A percentile compares a stretch with the other conserved stretches of the same genome.
Conservation (phyloP, 176 grass and related monocot species). For the Leersia perrieri region DNA sequence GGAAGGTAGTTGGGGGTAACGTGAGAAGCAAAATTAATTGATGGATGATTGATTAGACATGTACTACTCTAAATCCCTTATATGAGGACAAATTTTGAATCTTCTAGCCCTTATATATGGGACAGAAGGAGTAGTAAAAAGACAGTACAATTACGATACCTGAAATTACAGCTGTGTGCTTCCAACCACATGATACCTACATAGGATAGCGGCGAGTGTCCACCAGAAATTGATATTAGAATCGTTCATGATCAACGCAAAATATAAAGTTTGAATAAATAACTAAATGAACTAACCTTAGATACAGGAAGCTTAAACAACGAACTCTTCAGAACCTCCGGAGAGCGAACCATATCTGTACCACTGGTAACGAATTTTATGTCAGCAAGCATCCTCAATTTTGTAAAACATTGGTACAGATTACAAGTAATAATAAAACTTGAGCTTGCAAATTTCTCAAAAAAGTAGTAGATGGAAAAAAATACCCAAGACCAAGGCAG, state of each 20-base stretch:
- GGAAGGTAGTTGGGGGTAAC: no score
- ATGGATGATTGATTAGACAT: no score
- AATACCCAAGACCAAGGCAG: slow-evolving; percentile 94
- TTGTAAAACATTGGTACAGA: neutral
- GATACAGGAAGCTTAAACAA: slow-evolving; percentile 69
- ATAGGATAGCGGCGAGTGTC: slow-evolving; percentile 18
- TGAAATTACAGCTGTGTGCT: slow-evolving; percentile 93
- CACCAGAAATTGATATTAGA: slow-evolving; percentile 32
- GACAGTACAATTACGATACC: slow-evolving; percentile 41
- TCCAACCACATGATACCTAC: slow-evolving; percentile 98
- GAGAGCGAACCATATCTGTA: slow-evolving; percentile 64
- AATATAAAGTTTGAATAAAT: slow-evolving; percentile 16
- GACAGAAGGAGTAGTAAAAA: no score
- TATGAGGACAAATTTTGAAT: no score
- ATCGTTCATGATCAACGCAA: slow-evolving; percentile 25
- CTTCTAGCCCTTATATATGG: no score
- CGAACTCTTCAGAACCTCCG: slow-evolving; percentile 64
- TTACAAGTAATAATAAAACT: neutral
- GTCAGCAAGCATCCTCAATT: slow-evolving; percentile 21
- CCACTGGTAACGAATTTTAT: slow-evolving; percentile 45
- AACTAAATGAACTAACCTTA: slow-evolving; percentile 46
- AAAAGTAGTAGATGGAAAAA: slow-evolving; percentile 27
- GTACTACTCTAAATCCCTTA: no score
- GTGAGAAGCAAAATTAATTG: no score
- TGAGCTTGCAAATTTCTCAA: slow-evolving; percentile 20